Percentiles rank a stretch among this genome's conserved stretches.
Evolutionary conservation across 1,139 yeast genomes (phyloP).

Genomic region (Sugiyamaella neomexicana): DNA sequence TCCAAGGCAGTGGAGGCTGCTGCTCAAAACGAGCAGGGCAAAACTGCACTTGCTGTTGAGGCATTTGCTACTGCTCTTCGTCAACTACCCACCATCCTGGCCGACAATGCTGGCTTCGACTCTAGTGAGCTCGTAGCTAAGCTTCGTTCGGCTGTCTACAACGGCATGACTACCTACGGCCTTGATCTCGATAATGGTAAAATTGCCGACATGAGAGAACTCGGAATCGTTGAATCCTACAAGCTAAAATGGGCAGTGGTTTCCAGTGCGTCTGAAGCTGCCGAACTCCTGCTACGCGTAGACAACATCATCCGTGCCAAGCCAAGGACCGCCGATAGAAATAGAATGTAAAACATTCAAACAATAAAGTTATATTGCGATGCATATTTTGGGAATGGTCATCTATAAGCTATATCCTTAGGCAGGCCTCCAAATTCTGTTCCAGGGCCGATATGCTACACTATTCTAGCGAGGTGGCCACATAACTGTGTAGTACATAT

Average conservation of each 20-base stretch:
- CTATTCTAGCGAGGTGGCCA: no score
- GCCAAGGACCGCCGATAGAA: slow-evolving; percentile 95
- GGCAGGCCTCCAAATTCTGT: no score
- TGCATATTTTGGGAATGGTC: not conserved
- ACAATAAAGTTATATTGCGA: not conserved
- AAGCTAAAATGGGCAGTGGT: slow-evolving; percentile 93
- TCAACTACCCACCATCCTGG: slow-evolving; percentile 91
- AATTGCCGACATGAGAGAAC: slow-evolving; percentile 90
- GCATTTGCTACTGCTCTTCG: slow-evolving; percentile 92
- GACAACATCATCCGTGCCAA: slow-evolving; percentile 96
- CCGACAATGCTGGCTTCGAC: slow-evolving; percentile 97
- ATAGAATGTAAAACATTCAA: slow-evolving; percentile 30
- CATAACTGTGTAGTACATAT: no score
- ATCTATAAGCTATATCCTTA: not conserved
- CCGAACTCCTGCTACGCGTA: slow-evolving; percentile 90
- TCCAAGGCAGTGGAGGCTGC: slow-evolving; percentile 95
- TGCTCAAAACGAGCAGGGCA: slow-evolving; percentile 92
- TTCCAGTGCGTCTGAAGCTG: slow-evolving; percentile 95
- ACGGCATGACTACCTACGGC: slow-evolving; percentile 90
- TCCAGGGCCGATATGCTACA: no score
- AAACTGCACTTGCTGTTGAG: slow-evolving; percentile 91
- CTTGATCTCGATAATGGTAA: slow-evolving; percentile 80
- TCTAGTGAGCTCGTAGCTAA: slow-evolving; percentile 90
- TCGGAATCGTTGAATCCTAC: slow-evolving; percentile 89
- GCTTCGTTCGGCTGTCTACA: slow-evolving; percentile 87